Conservation (phyloP, 2,329 filamentous ascomycete genomes). For the Aspergillus puulaauensis region DNA sequence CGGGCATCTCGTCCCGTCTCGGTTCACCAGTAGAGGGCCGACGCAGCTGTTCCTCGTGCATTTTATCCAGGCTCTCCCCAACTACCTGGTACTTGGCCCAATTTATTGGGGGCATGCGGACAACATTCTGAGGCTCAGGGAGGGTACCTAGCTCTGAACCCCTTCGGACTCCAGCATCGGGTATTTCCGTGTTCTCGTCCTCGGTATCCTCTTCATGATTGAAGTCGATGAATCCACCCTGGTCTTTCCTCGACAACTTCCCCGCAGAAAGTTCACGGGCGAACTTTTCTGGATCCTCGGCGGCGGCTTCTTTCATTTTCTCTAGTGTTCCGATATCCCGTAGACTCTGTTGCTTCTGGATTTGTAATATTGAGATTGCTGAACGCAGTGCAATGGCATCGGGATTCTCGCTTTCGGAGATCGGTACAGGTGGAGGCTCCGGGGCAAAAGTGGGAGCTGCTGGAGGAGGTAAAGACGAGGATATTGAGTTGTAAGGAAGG, state of each 20-base stretch:
- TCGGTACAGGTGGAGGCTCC: conserved; percentile 43
- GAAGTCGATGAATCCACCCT: conserved; percentile 35
- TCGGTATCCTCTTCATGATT: conserved; percentile 38
- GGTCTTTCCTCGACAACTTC: conserved; percentile 49
- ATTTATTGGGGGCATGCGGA: conserved; percentile 85
- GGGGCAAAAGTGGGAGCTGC: conserved; percentile 29
- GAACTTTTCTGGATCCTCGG: conserved; percentile 71
- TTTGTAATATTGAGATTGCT: conserved; percentile 80
- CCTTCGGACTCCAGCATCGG: conserved; percentile 16
- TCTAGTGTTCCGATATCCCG: conserved; percentile 72
- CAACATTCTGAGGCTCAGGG: conserved; percentile 76
- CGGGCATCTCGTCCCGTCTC: conserved; percentile 33
- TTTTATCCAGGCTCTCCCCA: conserved; percentile 76
- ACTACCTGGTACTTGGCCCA: conserved; percentile 94
- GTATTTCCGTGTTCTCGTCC: conserved; percentile 28
- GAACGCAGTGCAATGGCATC: conserved; percentile 85
- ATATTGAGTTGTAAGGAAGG: conserved; percentile 10
- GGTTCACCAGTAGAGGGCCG: conserved; percentile 55
- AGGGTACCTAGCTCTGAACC: conserved; percentile 58
- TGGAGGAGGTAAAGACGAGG: conserved; percentile 18
- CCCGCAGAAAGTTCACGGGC: conserved; percentile 65
- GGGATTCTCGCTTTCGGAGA: conserved; percentile 62
- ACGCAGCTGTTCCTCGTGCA: conserved; percentile 76
- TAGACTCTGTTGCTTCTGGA: conserved; percentile 76
- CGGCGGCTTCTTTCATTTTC: conserved; percentile 67